A percentile compares a stretch with the other conserved stretches of the same genome.
phyloP scores from a whole-genome alignment of 495 filamentous ascomycete genomes.

The Aspergillus incahuasiensis region DNA sequence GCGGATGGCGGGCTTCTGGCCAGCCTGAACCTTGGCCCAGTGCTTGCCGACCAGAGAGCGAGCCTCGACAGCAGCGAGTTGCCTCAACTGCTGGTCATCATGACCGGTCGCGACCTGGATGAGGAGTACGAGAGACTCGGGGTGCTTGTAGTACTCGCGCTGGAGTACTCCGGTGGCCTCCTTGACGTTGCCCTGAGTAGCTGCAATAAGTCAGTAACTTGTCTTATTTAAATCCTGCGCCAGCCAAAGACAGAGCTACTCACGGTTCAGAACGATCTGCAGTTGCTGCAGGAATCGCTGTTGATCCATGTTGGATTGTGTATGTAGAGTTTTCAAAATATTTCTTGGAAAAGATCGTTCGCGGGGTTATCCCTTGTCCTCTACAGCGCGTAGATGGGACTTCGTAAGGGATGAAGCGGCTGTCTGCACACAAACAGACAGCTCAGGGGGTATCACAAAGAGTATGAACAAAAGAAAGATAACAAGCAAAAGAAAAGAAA shows the following conservation, averaged over 20 bases:
- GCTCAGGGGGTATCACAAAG: slow-evolving; percentile 39
- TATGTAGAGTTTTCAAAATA: slow-evolving; percentile 8
- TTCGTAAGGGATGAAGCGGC: slow-evolving; percentile 25
- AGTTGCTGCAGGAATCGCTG: slow-evolving; percentile 69
- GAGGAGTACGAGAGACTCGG: slow-evolving; percentile 74
- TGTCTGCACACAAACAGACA: slow-evolving; percentile 33
- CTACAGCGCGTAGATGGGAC: slow-evolving; percentile 11
- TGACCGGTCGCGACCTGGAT: slow-evolving; percentile 80
- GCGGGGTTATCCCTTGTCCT: slow-evolving; percentile 25
- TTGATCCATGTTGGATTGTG: slow-evolving; percentile 59
- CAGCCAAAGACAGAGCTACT: slow-evolving; percentile 25
- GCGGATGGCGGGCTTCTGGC: slow-evolving; percentile 72
- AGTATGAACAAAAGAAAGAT: slow-evolving; percentile 26
- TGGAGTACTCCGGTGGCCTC: slow-evolving; percentile 83
- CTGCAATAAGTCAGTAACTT: slow-evolving; percentile 16
- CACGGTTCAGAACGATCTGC: slow-evolving; percentile 70
- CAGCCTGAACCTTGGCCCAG: slow-evolving; percentile 60
- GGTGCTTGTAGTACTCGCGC: slow-evolving; percentile 84
- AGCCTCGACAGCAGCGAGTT: slow-evolving; percentile 86
- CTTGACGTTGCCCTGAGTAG: slow-evolving; percentile 61
- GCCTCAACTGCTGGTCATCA: slow-evolving; percentile 65
- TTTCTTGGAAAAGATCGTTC: slow-evolving; percentile 8
- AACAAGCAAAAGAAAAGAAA: slow-evolving; percentile 21
- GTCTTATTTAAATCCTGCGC: not conserved
- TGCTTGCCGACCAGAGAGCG: slow-evolving; percentile 78